Evolutionary conservation across 2,329 filamentous ascomycete species (phyloP), one percentile per base, ranked within the genome.

Genomic region (Cytospora chrysosperma): DNA sequence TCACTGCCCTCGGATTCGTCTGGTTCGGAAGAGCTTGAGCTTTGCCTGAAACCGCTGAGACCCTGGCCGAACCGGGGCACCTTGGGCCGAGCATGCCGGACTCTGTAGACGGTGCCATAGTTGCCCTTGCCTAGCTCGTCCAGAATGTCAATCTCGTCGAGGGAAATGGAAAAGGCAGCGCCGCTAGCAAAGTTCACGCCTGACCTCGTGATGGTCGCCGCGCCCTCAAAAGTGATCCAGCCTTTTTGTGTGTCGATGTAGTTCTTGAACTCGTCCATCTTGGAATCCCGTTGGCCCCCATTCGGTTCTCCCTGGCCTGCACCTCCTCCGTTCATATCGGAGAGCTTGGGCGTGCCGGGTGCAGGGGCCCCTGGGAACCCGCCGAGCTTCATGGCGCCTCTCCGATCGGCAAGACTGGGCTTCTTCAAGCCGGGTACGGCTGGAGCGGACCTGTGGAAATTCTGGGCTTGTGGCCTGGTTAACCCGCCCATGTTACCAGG

Each of bases 81-180:
- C 57, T 77, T 76, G 15, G 82, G 83, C 71, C 92, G 88, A 62
- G 90, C 87, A 77, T 99, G 95, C 70, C 89, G 87, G 63, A 98
- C 95, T 76, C 95, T 97, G 83, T 96, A 98, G 4, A 99, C 95
- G 1, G 94, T 98, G 65, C 95, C 95, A 71, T 99, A 99, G 75
- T 99, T 99, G 49, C 95, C 95, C 77, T 98, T 99, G 54, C 95
- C 95, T 15, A 99, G 80, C 78, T 99, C 95, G 66, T 94, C 92
- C 63, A 98, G 74, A 1, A 92, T 94, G 70, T 98, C 92, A 7
- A 99, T 91, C 75, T 99, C 94, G 72, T 99, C 94, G 50, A 99
- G 82, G 4, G 94, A 98, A 72, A 99, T 98, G 72, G 85, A 92
- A 76, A 99, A 98, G 21, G 88, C 92, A 60, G 89, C 90, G 2